phyloP scores from a whole-genome alignment of 768 basidiomycete species.

The Chalciporus pseudorubinellus region DNA sequence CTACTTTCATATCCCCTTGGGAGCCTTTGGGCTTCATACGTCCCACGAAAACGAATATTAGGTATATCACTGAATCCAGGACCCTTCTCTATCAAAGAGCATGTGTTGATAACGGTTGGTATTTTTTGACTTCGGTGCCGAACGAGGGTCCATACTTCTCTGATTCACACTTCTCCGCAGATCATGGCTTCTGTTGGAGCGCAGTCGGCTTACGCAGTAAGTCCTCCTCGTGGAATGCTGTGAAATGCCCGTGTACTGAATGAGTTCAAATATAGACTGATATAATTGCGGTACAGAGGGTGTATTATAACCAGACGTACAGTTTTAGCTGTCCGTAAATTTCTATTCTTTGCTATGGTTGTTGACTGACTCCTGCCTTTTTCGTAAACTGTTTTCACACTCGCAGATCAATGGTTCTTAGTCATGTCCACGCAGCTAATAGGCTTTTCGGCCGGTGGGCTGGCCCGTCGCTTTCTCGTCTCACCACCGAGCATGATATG shows the following conservation, averaged over 20 bases:
- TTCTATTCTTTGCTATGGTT: not conserved
- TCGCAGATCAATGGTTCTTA: conserved; percentile 75
- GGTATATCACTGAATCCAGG: conserved; percentile 70
- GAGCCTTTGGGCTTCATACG: conserved; percentile 47
- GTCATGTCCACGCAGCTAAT: conserved; percentile 76
- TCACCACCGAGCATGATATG: conserved; percentile 62
- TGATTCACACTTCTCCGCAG: conserved; percentile 34
- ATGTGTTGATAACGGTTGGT: conserved; percentile 61
- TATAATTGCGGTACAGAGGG: conserved; percentile 71
- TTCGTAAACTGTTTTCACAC: conserved; percentile 18
- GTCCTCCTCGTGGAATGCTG: conserved; percentile 13
- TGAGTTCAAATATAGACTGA: conserved; percentile 44
- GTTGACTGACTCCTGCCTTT: conserved; percentile 1
- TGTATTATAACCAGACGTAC: conserved; percentile 66
- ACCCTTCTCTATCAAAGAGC: conserved; percentile 75
- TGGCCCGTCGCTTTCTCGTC: conserved; percentile 72
- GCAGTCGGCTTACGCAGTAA: conserved; percentile 58
- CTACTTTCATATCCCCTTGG: conserved; percentile 71
- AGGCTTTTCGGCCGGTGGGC: conserved; percentile 80
- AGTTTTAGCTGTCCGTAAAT: conserved; percentile 51
- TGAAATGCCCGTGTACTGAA: conserved; percentile 1
- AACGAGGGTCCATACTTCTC: conserved; percentile 27
- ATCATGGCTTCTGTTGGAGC: conserved; percentile 60
- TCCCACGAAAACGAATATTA: conserved; percentile 57
- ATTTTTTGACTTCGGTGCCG: conserved; percentile 25